Conservation (phyloP, 2,329 filamentous ascomycete genomes). For the Tolypocladium amazonense region DNA sequence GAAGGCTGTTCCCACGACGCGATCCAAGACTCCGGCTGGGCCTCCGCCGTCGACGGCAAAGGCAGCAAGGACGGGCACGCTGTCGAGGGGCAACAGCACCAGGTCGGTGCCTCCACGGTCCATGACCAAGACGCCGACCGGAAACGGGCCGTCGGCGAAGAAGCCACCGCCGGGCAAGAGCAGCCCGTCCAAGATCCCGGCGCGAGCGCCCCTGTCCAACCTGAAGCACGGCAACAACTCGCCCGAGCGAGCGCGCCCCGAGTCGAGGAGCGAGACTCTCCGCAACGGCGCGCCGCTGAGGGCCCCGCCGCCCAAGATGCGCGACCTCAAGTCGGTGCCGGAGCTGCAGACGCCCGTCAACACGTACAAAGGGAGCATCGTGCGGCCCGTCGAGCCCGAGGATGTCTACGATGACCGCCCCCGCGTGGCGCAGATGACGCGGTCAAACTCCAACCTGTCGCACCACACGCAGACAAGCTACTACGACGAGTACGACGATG, state of each 20-base stretch:
- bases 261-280: conserved; percentile 33
- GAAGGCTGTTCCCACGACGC: conserved; percentile 36
- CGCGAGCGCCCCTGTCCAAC: conserved; percentile 57
- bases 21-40: conserved; percentile 67
- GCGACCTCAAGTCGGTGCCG: conserved; percentile 52
- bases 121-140: conserved; percentile 46
- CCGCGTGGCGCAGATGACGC: conserved; percentile 21
- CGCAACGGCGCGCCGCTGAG: conserved; percentile 46
- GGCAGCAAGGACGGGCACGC: conserved; percentile 20
- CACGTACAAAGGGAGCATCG: conserved; percentile 42
- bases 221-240: conserved; percentile 68
- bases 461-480: conserved; percentile 19
- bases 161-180: conserved; percentile 14
- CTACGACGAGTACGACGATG: conserved; percentile 24
- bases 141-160: conserved; percentile 17
- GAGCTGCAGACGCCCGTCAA: conserved; percentile 40
- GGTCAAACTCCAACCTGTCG: conserved; percentile 28
- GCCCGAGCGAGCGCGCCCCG: conserved; percentile 54
- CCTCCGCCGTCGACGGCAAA: conserved; percentile 37
- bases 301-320: conserved; percentile 84
- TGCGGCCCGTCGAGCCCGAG: conserved; percentile 58
- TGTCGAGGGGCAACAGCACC: conserved; percentile 14
- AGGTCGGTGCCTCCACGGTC: conserved; percentile 25
- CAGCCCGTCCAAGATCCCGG: conserved; percentile 48
- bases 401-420: conserved; percentile 70